Conservation (phyloP, 768 basidiomycete species). For the Macrolepiota dolichaula region DNA sequence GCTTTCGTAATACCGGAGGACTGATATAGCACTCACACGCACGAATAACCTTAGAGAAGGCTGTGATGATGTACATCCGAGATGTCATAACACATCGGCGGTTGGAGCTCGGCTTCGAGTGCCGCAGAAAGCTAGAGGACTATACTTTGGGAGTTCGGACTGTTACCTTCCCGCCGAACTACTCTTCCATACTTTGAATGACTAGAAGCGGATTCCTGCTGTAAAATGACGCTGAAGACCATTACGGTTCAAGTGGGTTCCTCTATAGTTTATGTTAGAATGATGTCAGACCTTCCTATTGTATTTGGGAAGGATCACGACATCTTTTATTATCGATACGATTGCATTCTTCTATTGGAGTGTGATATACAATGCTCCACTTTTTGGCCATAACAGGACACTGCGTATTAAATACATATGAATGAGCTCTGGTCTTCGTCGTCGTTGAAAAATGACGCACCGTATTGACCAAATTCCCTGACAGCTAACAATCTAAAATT, state of each 20-base stretch:
- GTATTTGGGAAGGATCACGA: neutral
- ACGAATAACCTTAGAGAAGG: neutral
- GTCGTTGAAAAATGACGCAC: no score
- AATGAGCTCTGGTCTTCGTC: neutral
- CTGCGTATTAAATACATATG: neutral
- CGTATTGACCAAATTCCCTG: no score
- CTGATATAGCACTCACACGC: neutral
- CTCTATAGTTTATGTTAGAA: neutral
- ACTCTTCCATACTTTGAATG: neutral
- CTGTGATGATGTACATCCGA: neutral
- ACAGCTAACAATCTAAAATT: no score
- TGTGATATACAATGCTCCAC: neutral
- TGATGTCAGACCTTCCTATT: neutral
- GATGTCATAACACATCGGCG: neutral
- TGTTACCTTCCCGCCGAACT: no score
- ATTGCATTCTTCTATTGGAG: neutral
- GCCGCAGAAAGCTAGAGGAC: neutral
- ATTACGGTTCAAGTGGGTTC: neutral
- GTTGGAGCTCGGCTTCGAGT: neutral
- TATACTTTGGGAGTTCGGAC: no score
- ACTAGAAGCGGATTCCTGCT: neutral
- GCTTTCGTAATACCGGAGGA: neutral
- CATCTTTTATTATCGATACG: neutral
- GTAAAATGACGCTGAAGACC: neutral
- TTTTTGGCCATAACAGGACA: neutral